Conservation (phyloP, 345 rosid species). For the Sisymbrium altissimum region DNA sequence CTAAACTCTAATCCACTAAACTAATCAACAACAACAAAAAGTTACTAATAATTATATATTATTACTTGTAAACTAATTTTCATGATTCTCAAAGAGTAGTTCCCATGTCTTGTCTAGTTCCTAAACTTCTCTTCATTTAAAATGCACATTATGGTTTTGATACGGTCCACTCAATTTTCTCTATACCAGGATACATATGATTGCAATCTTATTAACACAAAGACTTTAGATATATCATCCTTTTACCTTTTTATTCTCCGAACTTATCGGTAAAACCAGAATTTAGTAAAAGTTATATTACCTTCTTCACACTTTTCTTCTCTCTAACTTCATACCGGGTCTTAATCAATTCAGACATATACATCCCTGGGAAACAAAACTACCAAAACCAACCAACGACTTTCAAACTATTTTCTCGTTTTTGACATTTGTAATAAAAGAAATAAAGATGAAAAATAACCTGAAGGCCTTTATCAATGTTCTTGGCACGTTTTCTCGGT, state of each 20-base stretch:
- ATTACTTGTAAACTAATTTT: not conserved
- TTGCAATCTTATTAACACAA: not conserved
- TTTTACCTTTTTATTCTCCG: not conserved
- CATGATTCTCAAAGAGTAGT: slow-evolving; percentile 4
- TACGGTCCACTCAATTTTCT: not conserved
- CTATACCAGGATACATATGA: not conserved
- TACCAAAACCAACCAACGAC: slow-evolving; percentile 26
- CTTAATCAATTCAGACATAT: slow-evolving; percentile 53
- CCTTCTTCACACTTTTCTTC: slow-evolving; percentile 68
- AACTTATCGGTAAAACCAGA: too few relatives aligned
- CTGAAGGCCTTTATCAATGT: slow-evolving; percentile 55
- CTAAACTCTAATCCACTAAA: not conserved
- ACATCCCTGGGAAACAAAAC: slow-evolving; percentile 72
- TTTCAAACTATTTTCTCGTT: not conserved
- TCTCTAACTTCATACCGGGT: slow-evolving; percentile 63
- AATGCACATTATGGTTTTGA: not conserved
- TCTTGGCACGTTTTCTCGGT: slow-evolving; percentile 60
- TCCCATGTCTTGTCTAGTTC: slow-evolving; percentile 19
- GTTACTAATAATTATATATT: not conserved
- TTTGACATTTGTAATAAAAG: not conserved
- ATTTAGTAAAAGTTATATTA: too few relatives aligned
- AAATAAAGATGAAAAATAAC: slow-evolving; percentile 11
- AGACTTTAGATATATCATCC: not conserved
- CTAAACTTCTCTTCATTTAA: not conserved
- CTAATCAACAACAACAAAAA: not conserved